Percentiles rank a stretch among this genome's conserved stretches.
Evolutionary conservation across 768 basidiomycete genomes (phyloP).

Genomic region (Fibroporia radiculosa): DNA sequence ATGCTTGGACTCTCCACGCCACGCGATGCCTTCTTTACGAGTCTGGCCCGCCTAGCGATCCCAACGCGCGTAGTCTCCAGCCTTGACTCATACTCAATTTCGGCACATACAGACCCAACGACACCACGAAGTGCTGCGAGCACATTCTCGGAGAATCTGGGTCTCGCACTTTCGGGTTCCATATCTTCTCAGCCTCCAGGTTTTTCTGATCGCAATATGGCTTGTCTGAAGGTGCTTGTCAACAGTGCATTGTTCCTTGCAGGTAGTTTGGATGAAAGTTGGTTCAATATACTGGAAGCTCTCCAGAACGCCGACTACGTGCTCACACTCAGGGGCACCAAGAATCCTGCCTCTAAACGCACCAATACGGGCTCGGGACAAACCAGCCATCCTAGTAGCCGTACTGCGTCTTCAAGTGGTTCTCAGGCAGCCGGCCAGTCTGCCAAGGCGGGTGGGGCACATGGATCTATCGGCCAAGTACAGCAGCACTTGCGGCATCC

Average conservation of each 20-base stretch:
- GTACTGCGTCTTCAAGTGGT: constrained; percentile 22
- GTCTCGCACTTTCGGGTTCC: constrained; percentile 34
- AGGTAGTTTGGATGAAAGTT: constrained; percentile 80
- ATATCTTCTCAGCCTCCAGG: constrained; percentile 53
- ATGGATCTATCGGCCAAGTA: constrained; percentile 14
- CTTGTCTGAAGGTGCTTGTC: constrained; percentile 80
- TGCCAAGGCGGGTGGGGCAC: constrained; percentile 6
- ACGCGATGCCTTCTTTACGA: constrained; percentile 87
- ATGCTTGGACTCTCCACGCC: constrained; percentile 83
- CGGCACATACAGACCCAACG: constrained; percentile 30
- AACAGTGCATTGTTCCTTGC: constrained; percentile 74
- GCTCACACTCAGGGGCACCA: constrained; percentile 52
- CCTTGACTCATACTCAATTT: constrained; percentile 44
- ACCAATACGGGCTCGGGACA: constrained; percentile 24
- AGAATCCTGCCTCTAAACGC: constrained; percentile 10
- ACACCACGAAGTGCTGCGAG: constrained; percentile 54
- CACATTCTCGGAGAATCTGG: constrained; percentile 60
- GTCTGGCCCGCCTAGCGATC: constrained; percentile 87
- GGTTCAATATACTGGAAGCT: constrained; percentile 87
- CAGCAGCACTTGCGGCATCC: constrained; percentile 39
- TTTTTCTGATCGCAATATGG: constrained; percentile 83
- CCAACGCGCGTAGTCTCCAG: constrained; percentile 84
- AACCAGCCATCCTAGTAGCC: constrained; percentile 24
- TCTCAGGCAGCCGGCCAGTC: not conserved
- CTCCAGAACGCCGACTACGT: constrained; percentile 96